Evolutionary conservation across 1,139 yeast genomes (phyloP).

Genomic region (Kodamaea sp.): DNA sequence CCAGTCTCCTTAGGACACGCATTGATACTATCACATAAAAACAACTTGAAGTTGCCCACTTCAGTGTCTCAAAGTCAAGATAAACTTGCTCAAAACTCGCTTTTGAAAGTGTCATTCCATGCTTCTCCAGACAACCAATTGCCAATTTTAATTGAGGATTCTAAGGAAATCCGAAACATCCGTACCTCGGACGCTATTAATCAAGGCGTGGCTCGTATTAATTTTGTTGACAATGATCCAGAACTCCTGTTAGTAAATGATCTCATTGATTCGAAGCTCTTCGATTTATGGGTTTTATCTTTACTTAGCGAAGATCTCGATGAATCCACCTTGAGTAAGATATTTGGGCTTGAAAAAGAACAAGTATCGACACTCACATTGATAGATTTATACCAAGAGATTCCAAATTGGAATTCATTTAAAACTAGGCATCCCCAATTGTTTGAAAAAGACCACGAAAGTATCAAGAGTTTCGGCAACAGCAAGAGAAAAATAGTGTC

Average conservation of each 20-base stretch:
- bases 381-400: constrained; percentile 9
- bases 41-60: constrained; percentile 32
- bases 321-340: background rate
- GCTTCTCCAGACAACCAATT: constrained; percentile 44
- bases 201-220: constrained; percentile 21
- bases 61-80: background rate
- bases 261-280: constrained; percentile 37
- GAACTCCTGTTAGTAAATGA: constrained; percentile 26
- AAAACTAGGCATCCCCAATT: constrained; percentile 14
- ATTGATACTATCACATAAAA: constrained; percentile 36
- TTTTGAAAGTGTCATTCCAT: constrained; percentile 37
- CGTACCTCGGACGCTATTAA: constrained; percentile 22
- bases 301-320: constrained; percentile 22
- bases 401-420: constrained; percentile 15
- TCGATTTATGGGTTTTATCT: constrained; percentile 42
- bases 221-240: constrained; percentile 11
- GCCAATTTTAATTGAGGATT: constrained; percentile 48
- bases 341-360: background rate
- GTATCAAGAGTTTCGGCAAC: background rate
- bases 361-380: constrained; percentile 2
- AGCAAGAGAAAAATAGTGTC: constrained; percentile 2
- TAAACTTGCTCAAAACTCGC: constrained; percentile 8
- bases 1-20: constrained; percentile 43
- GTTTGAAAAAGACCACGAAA: constrained; percentile 7
- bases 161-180: constrained; percentile 25